Evolutionary conservation across 2,329 filamentous ascomycete genomes (phyloP).

Genomic region (Didymella sp.): DNA sequence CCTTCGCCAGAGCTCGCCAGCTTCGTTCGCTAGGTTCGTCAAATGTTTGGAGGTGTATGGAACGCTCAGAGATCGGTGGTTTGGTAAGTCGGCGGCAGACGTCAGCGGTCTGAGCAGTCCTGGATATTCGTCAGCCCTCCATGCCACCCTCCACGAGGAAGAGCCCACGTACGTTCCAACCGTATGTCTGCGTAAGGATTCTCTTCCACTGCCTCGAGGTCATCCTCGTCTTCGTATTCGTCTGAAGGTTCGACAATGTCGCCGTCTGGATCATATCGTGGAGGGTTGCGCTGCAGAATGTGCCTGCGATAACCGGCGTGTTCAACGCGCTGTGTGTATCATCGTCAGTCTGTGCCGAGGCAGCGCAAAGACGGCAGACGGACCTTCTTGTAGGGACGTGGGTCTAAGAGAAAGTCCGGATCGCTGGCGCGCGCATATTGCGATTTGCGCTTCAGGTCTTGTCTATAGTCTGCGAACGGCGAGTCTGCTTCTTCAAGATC

Average conservation of each 20-base stretch:
- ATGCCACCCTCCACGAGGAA: neutral
- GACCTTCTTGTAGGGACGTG: conserved; percentile 75
- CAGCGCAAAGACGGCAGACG: conserved; percentile 28
- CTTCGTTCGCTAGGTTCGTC: conserved; percentile 72
- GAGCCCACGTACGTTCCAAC: conserved; percentile 67
- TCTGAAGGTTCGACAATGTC: conserved; percentile 78
- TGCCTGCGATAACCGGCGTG: conserved; percentile 75
- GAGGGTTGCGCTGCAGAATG: conserved; percentile 77
- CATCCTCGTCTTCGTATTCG: conserved; percentile 69
- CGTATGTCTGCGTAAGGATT: conserved; percentile 77
- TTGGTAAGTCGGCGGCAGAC: conserved; percentile 74
- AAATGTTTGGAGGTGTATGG: conserved; percentile 78
- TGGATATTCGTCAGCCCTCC: conserved; percentile 43
- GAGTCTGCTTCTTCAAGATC: conserved; percentile 78
- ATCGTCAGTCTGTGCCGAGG: conserved; percentile 21
- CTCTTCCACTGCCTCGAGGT: conserved; percentile 67
- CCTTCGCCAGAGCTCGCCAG: conserved; percentile 73
- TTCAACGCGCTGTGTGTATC: conserved; percentile 66
- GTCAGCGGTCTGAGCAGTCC: conserved; percentile 78
- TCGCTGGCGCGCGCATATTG: conserved; percentile 74
- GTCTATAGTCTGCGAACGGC: conserved; percentile 74
- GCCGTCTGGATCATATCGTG: conserved; percentile 77
- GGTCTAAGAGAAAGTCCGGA: conserved; percentile 65
- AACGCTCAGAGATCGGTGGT: conserved; percentile 75
- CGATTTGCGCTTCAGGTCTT: conserved; percentile 79